phyloP scores from a whole-genome alignment of 179 eudicot genomes.

The Gypsophila paniculata region DNA sequence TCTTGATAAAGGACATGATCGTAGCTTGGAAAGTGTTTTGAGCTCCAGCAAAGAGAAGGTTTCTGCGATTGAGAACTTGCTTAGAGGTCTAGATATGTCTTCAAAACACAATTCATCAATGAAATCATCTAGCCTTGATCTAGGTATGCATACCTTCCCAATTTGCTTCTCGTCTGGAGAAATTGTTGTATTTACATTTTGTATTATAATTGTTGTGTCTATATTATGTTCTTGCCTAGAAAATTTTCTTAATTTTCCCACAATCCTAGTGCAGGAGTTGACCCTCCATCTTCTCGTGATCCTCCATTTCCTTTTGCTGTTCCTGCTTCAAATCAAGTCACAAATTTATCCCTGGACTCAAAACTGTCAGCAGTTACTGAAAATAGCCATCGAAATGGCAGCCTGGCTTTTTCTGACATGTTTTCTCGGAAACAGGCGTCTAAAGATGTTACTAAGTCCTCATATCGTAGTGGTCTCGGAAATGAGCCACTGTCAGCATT shows the following conservation, averaged over 20 bases:
- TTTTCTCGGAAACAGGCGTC: conserved; percentile 79
- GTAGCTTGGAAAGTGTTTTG: conserved; percentile 81
- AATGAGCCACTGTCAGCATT: conserved; percentile 54
- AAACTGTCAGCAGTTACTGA: conserved; percentile 44
- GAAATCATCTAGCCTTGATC: conserved; percentile 91
- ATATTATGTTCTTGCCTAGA: not conserved
- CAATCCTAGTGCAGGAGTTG: conserved; percentile 96
- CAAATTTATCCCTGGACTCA: conserved; percentile 58
- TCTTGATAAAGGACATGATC: conserved; percentile 59
- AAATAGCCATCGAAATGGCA: conserved; percentile 66
- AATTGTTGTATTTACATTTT: not conserved
- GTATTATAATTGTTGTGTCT: no score
- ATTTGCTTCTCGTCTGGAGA: not conserved
- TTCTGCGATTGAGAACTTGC: conserved; percentile 95
- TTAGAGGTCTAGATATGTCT: conserved; percentile 72
- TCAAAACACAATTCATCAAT: conserved; percentile 50
- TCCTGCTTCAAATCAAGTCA: conserved; percentile 74
- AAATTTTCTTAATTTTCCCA: not conserved
- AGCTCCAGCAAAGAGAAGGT: conserved; percentile 94
- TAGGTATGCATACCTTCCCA: conserved; percentile 50
- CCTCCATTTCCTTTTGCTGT: conserved; percentile 94
- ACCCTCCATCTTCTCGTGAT: conserved; percentile 98
- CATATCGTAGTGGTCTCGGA: conserved; percentile 45
- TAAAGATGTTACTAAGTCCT: conserved; percentile 58
- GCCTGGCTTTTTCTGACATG: conserved; percentile 60